Percentiles rank a stretch among this genome's conserved stretches.
These are phyloP conservation scores for Mallotus repandus DNA, from an alignment of 441 rosid species.

Conservation along the genomic window DNA sequence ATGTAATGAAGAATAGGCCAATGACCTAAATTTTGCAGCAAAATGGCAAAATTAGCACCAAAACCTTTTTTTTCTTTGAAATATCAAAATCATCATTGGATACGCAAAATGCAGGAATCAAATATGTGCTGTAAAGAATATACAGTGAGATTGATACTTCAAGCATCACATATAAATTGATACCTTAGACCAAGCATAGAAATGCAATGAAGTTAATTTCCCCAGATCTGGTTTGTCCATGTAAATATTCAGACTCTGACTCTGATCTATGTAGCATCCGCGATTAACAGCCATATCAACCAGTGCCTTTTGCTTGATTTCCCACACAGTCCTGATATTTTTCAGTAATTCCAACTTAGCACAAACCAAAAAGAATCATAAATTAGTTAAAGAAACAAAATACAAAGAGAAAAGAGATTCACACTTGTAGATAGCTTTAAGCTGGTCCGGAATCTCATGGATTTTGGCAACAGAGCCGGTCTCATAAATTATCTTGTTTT, in stretches of 20 bases:
- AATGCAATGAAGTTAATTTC: constrained; percentile 80
- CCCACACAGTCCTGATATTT: constrained; percentile 83
- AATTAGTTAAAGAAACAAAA: not conserved
- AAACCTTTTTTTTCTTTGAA: too few species aligned
- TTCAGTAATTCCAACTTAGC: constrained; percentile 30
- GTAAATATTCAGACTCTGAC: constrained; percentile 88
- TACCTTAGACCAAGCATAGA: constrained; percentile 90
- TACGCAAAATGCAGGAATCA: too few species aligned
- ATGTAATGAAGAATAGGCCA: not conserved
- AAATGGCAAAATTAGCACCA: not conserved
- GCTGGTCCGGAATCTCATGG: constrained; percentile 63
- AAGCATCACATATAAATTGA: constrained; percentile 24
- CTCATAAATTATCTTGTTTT: constrained; percentile 68
- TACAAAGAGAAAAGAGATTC: not conserved
- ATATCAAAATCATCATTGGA: not conserved
- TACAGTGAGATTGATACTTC: too few species aligned
- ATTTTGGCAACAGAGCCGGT: constrained; percentile 74
- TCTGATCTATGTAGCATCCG: constrained; percentile 88
- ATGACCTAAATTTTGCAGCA: not conserved
- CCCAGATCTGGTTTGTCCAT: constrained; percentile 88
- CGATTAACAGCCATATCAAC: constrained; percentile 95
- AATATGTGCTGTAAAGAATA: too few species aligned
- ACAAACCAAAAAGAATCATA: not conserved
- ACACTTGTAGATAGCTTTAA: constrained; percentile 81
- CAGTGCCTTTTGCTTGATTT: constrained; percentile 83